Conservation (phyloP, 1,284 basidiomycete species). For the Sanghuangporus baumii region DNA sequence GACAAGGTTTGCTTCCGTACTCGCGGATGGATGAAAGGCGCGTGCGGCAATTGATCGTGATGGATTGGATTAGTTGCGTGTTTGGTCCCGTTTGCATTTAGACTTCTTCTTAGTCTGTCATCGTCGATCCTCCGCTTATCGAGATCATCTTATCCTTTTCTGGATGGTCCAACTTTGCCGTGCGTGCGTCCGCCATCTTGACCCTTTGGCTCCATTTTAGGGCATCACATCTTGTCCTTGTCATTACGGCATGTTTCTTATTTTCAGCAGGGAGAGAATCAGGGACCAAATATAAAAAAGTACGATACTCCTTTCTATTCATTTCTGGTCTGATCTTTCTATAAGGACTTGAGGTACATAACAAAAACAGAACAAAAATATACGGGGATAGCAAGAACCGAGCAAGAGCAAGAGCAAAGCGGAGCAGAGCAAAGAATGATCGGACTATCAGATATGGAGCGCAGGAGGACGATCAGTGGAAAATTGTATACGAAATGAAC, state of each 20-base stretch:
- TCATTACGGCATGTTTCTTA: background rate
- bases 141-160: background rate
- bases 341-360: background rate
- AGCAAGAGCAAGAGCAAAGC: background rate
- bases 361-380: background rate
- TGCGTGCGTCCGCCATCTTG: no score
- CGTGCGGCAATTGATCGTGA: no score
- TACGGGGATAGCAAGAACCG: background rate
- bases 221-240: no score
- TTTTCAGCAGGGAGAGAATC: background rate
- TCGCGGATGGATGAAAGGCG: background rate
- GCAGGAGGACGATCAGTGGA: background rate
- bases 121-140: constrained; percentile 14
- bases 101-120: constrained; percentile 1
- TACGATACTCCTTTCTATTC: background rate
- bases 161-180: no score
- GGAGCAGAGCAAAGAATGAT: background rate
- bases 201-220: no score
- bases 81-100: constrained; percentile 11
- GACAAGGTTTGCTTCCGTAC: constrained; percentile 10
- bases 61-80: background rate
- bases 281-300: background rate
- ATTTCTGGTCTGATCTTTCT: background rate
- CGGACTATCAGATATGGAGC: background rate
- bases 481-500: background rate